A percentile compares a stretch with the other conserved stretches of the same genome.
These are phyloP conservation scores for Cytospora mali DNA, from an alignment of 2,329 filamentous ascomycete genomes.

Conservation along the genomic window DNA sequence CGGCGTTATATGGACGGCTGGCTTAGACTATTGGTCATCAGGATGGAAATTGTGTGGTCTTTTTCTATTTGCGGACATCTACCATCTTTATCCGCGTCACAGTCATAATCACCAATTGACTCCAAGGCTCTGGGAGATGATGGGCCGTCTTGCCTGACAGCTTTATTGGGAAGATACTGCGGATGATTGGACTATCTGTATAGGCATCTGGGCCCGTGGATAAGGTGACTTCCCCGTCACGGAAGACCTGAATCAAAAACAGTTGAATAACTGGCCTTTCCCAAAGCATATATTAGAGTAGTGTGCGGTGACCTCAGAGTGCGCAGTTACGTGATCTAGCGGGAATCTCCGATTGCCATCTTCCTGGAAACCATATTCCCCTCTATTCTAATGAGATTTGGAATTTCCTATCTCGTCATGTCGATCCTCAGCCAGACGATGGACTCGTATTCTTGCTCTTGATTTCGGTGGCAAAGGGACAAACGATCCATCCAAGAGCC, in stretches of 20 bases:
- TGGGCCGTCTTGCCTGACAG: background rate
- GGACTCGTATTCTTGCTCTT: background rate
- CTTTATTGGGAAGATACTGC: background rate
- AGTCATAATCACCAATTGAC: background rate
- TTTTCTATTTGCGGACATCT: background rate
- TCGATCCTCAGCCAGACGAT: background rate
- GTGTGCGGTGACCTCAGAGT: background rate
- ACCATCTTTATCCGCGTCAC: background rate
- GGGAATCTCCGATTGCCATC: background rate
- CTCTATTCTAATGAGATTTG: background rate
- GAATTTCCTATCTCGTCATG: background rate
- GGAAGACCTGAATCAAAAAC: background rate
- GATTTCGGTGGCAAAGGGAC: background rate
- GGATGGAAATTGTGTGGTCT: background rate
- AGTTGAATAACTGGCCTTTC: background rate
- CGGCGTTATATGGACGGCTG: constrained; percentile 26
- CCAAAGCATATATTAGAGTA: background rate
- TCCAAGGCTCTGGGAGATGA: background rate
- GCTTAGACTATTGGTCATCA: constrained; percentile 15
- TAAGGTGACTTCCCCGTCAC: background rate
- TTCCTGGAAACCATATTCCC: background rate
- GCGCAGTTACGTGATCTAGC: background rate
- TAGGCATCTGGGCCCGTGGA: background rate
- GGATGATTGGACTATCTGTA: background rate
- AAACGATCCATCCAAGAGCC: background rate